Base-by-base conservation (phyloP, 2,329 filamentous ascomycete genomes). In the Exophiala oligosperma region DNA sequence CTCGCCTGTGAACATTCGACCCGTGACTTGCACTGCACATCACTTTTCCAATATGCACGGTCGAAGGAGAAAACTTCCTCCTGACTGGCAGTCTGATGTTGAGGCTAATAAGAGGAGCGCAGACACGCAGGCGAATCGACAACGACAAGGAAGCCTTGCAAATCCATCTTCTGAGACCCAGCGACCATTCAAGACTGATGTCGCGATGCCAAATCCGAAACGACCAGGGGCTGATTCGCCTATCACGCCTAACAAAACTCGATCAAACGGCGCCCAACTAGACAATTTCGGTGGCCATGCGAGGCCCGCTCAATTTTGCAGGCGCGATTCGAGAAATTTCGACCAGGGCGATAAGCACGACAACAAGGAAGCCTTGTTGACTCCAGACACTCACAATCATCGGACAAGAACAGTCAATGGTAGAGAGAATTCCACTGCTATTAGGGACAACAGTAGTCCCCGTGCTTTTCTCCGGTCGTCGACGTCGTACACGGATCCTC, bases 401-500 rank as follows among this genome's bases (percentile, higher is more conserved):
- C 17, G 43, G 12, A 17, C 44, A 32, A 46, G n/a, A 38, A 26
- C 47, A 44, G 23, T 56, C 56, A 53, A 49, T 49, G 56, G 35
- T 49, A 63, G 59, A 55, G 54, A 58, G 60, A 52, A 54, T 23
- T 43, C 46, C 44, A 53, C 56, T 54, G 43, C 52, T 59, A 48
- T 26, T 24, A 35, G 6, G 7, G 32, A 35, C 32, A 35, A 5
- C 32, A 35, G 6, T 9, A 11, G 32, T 35, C 32, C 32, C 32
- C 8, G 32, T 35, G 32, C 32, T 11, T 35, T 35, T 9, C 32
- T 35, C 32, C 62, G 62, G 48, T 60, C 62, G 48, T 60, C 62
- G 17, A 62, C 56, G 29, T 62, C 62, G 26, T 66, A 64, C 57
- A 59, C 60, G 12, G 49, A 54, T 50, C 62, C 64, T 41, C 62